Base-by-base conservation (phyloP, 192 early-diverging fungal genomes). In the Podila verticillata region DNA sequence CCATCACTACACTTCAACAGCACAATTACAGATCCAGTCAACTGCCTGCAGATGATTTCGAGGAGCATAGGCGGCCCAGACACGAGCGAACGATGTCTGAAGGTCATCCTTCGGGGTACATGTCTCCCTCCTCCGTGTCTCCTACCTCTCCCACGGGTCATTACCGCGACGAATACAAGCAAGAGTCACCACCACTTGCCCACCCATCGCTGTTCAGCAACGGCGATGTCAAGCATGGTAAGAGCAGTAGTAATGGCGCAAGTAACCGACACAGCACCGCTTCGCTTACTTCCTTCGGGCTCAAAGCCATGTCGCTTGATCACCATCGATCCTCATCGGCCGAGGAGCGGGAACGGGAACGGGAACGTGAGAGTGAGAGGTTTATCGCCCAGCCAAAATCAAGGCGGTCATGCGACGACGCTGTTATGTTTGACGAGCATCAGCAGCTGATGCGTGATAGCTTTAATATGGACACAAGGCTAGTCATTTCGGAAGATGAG, bases 11-110 rank as follows among this genome's bases (percentile, higher is more conserved):
- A 3, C 31, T 68, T 20, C 48, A 34, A 7, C 60, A 49, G 35
- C 68, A 44, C 39, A 15, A 4, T 15, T 44, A 17, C 48, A 44
- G n/a, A 70, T 49, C 65, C 57, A 15, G 39, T 20, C 63, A 34
- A 58, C 75, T 63, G 0, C 48, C 68, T 8, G 28, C 62, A 7
- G 75, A 80, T 19, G 70, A 72, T 8, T 80, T 48, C 57, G 69
- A 72, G 0, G 75, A 80, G 8, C 63, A 69, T 3, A 72, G 75
- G 20, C 68, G 69, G 10, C 7, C 31, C 3, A 49, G 75, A 57
- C 75, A 80, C n/a, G 70, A 72, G 20, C 69, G 75, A 15, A 80
- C 75, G 49, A 67, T 72, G 65, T 80, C 75, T 8, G 75, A 80
- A 32, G 65, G 75, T 8, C 70, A 80, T 34, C 75, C 70, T 8